Percentiles rank a stretch among this genome's conserved stretches.
Conservation (phyloP, 2,329 filamentous ascomycete species). For the Colletotrichum lupini region DNA sequence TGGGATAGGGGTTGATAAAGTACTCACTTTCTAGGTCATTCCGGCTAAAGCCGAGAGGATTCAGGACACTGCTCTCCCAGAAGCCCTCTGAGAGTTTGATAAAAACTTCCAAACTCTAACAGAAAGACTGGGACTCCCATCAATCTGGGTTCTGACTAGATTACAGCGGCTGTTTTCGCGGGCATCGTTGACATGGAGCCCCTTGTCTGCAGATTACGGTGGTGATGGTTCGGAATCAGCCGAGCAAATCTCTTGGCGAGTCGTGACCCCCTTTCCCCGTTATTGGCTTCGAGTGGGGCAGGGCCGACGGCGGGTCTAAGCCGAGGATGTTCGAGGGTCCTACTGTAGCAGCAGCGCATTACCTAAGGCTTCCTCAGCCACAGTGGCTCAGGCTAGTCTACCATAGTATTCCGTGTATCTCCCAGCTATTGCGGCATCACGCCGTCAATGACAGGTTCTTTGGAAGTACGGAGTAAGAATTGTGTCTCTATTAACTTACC, state of each 20-base stretch:
- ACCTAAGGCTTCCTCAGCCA: too few species aligned
- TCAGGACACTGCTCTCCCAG: neutral
- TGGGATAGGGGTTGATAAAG: neutral
- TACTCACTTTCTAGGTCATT: neutral
- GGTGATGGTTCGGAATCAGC: neutral
- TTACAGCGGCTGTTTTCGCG: neutral
- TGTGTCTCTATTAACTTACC: too few species aligned
- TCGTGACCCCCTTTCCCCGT: neutral
- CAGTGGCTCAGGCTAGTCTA: too few species aligned
- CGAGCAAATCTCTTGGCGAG: neutral
- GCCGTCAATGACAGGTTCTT: too few species aligned
- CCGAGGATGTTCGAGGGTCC: too few species aligned
- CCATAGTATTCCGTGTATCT: too few species aligned
- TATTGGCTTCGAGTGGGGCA: neutral
- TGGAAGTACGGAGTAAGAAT: too few species aligned
- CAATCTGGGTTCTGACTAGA: neutral
- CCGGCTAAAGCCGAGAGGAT: neutral
- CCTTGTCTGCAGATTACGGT: neutral
- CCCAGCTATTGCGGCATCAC: too few species aligned
- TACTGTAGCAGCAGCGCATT: too few species aligned
- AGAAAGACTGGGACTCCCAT: neutral
- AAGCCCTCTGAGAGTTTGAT: neutral
- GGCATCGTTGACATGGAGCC: neutral
- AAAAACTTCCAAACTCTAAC: neutral
- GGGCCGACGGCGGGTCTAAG: neutral